phyloP scores from a whole-genome alignment of 1,139 yeast species.

The Nakaseomyces bracarensis region DNA sequence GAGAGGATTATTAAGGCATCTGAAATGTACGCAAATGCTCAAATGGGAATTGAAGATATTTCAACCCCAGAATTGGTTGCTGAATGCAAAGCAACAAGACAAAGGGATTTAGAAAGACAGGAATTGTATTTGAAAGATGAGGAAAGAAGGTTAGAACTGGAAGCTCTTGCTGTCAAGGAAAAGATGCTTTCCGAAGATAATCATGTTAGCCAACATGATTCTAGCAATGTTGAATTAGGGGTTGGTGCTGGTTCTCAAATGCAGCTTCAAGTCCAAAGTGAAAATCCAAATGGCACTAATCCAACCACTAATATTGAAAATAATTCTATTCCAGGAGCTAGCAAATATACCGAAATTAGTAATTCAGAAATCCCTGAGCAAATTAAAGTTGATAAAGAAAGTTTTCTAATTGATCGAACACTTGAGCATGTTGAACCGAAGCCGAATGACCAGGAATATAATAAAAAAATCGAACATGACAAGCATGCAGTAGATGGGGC shows the following conservation, averaged over 20 bases:
- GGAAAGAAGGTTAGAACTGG: slow-evolving; percentile 23
- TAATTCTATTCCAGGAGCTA: too few species aligned
- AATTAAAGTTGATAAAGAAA: too few species aligned
- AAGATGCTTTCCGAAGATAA: neutral
- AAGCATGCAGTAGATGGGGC: too few species aligned
- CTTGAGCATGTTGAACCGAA: too few species aligned
- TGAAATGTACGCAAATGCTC: slow-evolving; percentile 95
- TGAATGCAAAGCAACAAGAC: slow-evolving; percentile 68
- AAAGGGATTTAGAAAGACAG: slow-evolving; percentile 56
- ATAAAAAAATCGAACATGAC: too few species aligned
- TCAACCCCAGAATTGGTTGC: slow-evolving; percentile 61
- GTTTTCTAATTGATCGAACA: too few species aligned
- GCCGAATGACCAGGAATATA: too few species aligned
- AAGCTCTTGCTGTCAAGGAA: neutral
- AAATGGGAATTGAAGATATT: slow-evolving; percentile 89
- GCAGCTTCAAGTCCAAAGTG: slow-evolving; percentile 16
- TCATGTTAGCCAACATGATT: slow-evolving; percentile 6
- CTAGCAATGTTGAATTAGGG: slow-evolving; percentile 13
- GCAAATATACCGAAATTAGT: too few species aligned
- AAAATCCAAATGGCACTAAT: neutral
- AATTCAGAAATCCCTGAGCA: too few species aligned
- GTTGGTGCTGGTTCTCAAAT: slow-evolving; percentile 28
- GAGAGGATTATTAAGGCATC: slow-evolving; percentile 83
- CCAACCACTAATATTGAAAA: neutral
- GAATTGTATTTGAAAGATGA: slow-evolving; percentile 35